Evolutionary conservation across 1,139 yeast species (phyloP), one percentile per base, ranked within the genome.

Genomic region (Suhomyces terraborum): DNA sequence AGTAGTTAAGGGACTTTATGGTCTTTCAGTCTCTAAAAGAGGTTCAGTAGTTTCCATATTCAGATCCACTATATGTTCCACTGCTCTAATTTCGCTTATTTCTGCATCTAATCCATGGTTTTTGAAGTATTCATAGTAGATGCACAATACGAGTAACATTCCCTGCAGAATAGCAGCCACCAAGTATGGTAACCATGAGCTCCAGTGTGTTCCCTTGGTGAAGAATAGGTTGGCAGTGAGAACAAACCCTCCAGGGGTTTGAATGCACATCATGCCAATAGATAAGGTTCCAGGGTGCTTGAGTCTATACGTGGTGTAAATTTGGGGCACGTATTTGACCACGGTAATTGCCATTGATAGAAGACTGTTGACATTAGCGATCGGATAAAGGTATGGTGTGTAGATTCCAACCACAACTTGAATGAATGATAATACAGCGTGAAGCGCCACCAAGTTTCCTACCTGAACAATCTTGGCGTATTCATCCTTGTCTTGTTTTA

Each of bases 211-310:
- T 1, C 89, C 94, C 33, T 85, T 84, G 35, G 91, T 79, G 45
- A 78, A 64, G 42, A 80, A 84, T 41, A 88, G 66, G 3, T 88
- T 80, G 12, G 80, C 73, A 0, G 94, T 78, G 82, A 93, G 88
- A 2, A 86, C 48, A 52, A 78, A 84, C 19, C 96, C 95, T 10
- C 96, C 96, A 0, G 96, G 96, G 13, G 95, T 87, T 59, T 88
- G 96, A 48, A 88, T 76, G 40, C 82, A 67, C 93, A 88, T 85
- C 88, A 86, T 87, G 6, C 84, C 79, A 17, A 86, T 71, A 0
- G 95, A 85, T 26, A 88, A 69, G 0, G 91, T 82, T 2, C 96
- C 96, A 0, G 94, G 84, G 51, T 83, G 91, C 54, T 84, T 83
- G 44, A 87, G 71, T 2, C 53, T 58, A 55, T 73, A 82, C 0